phyloP scores from a whole-genome alignment of 805 yeast species.

The Yamadazyma olivae region DNA sequence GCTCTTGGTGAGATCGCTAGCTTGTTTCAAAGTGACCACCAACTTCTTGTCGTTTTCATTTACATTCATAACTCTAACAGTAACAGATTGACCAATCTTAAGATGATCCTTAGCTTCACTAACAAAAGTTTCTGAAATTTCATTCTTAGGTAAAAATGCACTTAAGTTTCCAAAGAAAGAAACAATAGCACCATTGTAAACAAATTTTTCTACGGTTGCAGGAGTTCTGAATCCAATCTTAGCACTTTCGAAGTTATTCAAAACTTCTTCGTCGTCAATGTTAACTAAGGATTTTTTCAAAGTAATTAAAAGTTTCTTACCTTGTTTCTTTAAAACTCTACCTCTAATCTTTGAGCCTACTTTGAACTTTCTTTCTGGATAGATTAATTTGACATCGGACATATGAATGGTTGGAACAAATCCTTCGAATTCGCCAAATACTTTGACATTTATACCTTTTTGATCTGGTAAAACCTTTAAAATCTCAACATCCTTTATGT shows the following conservation, averaged over 20 bases:
- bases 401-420: slow-evolving; percentile 72
- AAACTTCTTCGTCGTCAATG: slow-evolving; percentile 53
- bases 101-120: slow-evolving; percentile 73
- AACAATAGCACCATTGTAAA: slow-evolving; percentile 76
- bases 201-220: slow-evolving; percentile 72
- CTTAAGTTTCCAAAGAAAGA: slow-evolving; percentile 75
- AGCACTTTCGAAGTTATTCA: slow-evolving; percentile 37
- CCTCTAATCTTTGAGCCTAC: slow-evolving; percentile 79
- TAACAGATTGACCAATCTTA: slow-evolving; percentile 78
- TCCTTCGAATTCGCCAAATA: slow-evolving; percentile 69
- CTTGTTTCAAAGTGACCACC: slow-evolving; percentile 70
- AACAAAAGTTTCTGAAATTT: slow-evolving; percentile 87
- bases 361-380: slow-evolving; percentile 92
- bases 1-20: slow-evolving; percentile 47
- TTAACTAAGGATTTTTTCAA: slow-evolving; percentile 81
- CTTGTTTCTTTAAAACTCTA: slow-evolving; percentile 57
- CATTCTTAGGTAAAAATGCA: slow-evolving; percentile 83
- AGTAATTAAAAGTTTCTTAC: slow-evolving; percentile 57
- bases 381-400: slow-evolving; percentile 76
- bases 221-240: slow-evolving; percentile 50
- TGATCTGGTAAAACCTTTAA: slow-evolving; percentile 51
- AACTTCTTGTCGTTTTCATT: slow-evolving; percentile 53
- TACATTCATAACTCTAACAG: slow-evolving; percentile 59
- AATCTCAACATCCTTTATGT: slow-evolving; percentile 51
- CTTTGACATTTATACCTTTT: slow-evolving; percentile 63